Base-by-base conservation (phyloP, 1,139 yeast species). In the Sugiyamaella pinicola region DNA sequence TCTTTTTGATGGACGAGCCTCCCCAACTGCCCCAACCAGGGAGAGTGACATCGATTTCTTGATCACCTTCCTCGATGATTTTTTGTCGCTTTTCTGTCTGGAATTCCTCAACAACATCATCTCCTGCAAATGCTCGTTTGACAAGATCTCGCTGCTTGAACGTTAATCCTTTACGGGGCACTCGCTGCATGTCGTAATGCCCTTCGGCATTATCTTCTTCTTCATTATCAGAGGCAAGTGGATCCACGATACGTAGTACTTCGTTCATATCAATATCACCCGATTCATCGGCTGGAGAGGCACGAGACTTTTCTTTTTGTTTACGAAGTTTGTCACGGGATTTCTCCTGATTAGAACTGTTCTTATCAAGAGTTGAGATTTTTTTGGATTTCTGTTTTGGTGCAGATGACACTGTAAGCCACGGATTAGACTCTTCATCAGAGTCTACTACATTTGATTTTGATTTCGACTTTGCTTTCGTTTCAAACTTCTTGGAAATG, bases 91-190 rank as follows among this genome's bases (percentile, higher is more conserved):
- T 93, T 61, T 87, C 96, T 19, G 78, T 82, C 56, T 79, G 80
- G 66, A 90, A 90, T 60, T 90, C 96, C 18, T 85, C 85, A n/a
- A 83, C 85, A 43, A 83, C 85, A 66, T 93, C 95, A 70, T 93
- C 99, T 21, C 98, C 98, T 2, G 97, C 98, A 76, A 93, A 93
- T 0, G 99, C 99, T 65, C 91, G 86, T 58, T 84, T 81, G 57
- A 89, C 88, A 46, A 93, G 76, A 54, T 89, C 93, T 57, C 83
- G 83, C 68, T 93, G 97, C 62, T 82, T 79, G 73, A 93, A 88
- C 75, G 80, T 71, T 49, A 66, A 55, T 12, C 56, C 56, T 51
- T 62, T 47, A 67, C 70, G 47, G 19, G 49, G 38, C 75, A 39
- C 66, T 66, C 40, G 62, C 64, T 58, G 65, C 73, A 59, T 63